These are phyloP conservation scores for Vanrija sp. DNA, from an alignment of 1,284 basidiomycete species.

Conservation along the genomic window DNA sequence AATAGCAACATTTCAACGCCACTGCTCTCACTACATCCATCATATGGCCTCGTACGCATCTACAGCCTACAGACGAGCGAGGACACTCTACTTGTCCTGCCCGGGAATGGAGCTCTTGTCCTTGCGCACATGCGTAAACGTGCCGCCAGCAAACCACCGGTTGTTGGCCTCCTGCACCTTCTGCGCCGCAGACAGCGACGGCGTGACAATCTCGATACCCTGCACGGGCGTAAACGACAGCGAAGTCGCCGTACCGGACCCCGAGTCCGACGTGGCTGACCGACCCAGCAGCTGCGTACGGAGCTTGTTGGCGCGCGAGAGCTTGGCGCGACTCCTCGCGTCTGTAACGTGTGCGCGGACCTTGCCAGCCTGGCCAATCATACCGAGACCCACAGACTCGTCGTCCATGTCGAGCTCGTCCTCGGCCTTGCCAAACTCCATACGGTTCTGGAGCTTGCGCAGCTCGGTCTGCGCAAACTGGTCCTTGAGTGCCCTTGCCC, in stretches of 20 bases:
- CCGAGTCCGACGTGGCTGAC: constrained; percentile 55
- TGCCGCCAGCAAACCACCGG: constrained; percentile 82
- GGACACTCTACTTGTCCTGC: constrained; percentile 16
- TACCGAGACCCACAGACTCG: constrained; percentile 92
- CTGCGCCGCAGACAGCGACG: constrained; percentile 62
- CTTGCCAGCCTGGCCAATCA: constrained; percentile 87
- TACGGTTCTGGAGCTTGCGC: constrained; percentile 92
- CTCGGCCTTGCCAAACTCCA: constrained; percentile 93
- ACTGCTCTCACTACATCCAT: no score
- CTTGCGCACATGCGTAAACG: constrained; percentile 57
- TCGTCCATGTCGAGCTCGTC: constrained; percentile 95
- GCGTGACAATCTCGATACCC: constrained; percentile 90
- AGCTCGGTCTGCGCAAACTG: constrained; percentile 95
- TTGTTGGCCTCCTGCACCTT: constrained; percentile 88
- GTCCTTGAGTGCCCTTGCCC: constrained; percentile 94
- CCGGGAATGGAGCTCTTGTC: constrained; percentile 42
- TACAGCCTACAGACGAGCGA: no score
- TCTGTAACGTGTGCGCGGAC: constrained; percentile 82
- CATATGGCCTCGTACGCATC: no score
- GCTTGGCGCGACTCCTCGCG: constrained; percentile 80
- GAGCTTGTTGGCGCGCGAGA: constrained; percentile 93
- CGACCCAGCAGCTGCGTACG: constrained; percentile 77
- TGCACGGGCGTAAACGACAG: constrained; percentile 94
- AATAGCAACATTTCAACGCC: no score
- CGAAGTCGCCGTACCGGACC: constrained; percentile 82